Conservation (phyloP, 306 rosid species). For the Elaeagnus macrophylla region DNA sequence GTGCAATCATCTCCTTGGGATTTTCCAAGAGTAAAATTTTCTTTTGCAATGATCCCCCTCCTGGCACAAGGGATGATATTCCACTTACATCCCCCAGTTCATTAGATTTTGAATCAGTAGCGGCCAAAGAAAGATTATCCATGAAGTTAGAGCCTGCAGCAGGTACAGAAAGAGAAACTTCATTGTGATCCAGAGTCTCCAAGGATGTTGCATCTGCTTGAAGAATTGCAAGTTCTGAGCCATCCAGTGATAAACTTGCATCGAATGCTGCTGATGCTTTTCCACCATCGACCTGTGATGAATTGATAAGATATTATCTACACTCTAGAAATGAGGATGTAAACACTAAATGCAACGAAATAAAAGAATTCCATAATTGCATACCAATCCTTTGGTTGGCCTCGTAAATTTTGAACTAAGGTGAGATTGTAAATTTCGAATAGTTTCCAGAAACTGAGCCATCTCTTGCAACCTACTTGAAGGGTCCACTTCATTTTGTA, state of each 20-base stretch:
- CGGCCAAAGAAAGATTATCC: slow-evolving; percentile 52
- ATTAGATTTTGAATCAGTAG: slow-evolving; percentile 37
- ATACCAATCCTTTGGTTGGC: slow-evolving; percentile 67
- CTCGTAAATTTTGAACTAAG: slow-evolving; percentile 62
- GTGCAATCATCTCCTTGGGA: slow-evolving; percentile 87
- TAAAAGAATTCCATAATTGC: slow-evolving; percentile 21
- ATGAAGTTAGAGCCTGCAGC: slow-evolving; percentile 23
- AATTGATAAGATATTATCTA: slow-evolving; percentile 15
- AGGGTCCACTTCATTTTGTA: slow-evolving; percentile 38
- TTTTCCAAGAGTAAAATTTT: slow-evolving; percentile 60
- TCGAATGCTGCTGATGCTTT: slow-evolving; percentile 31
- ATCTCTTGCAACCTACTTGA: slow-evolving; percentile 66
- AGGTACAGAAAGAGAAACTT: slow-evolving; percentile 38
- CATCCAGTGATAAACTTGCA: slow-evolving; percentile 44
- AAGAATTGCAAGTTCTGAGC: slow-evolving; percentile 38
- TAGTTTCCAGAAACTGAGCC: slow-evolving; percentile 87
- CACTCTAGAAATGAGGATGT: slow-evolving; percentile 7
- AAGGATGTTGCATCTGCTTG: slow-evolving; percentile 37
- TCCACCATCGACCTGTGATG: slow-evolving; percentile 54
- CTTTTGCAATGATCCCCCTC: slow-evolving; percentile 32
- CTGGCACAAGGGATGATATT: slow-evolving; percentile 40
- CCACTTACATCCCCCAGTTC: slow-evolving; percentile 43
- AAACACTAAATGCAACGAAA: slow-evolving; percentile 9
- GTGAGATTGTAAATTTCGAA: slow-evolving; percentile 68
- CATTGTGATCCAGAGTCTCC: slow-evolving; percentile 44